phyloP scores from a whole-genome alignment of 2,329 filamentous ascomycete genomes.

The Monilinia vaccinii-corymbosi region DNA sequence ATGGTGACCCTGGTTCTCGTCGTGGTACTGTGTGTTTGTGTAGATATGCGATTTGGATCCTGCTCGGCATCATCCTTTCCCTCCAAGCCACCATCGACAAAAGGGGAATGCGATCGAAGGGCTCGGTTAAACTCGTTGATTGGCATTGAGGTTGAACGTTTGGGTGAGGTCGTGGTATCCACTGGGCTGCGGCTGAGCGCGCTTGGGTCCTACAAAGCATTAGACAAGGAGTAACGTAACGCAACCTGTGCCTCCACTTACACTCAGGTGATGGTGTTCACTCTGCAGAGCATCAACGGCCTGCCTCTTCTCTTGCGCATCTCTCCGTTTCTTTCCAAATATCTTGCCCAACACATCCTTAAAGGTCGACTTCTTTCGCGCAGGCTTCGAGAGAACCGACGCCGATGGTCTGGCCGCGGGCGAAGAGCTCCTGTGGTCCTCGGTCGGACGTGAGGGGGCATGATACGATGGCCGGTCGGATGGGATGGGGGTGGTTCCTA shows the following conservation, averaged over 20 bases:
- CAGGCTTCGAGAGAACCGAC: slow-evolving; percentile 33
- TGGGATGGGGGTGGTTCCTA: neutral
- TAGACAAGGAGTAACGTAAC: slow-evolving; percentile 6
- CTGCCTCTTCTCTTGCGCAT: slow-evolving; percentile 1
- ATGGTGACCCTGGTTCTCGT: slow-evolving; percentile 33
- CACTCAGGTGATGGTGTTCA: slow-evolving; percentile 39
- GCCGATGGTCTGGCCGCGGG: slow-evolving; percentile 29
- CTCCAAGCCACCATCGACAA: slow-evolving; percentile 40
- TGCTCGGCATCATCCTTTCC: slow-evolving; percentile 38
- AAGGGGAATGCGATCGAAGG: slow-evolving; percentile 51
- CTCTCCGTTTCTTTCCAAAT: slow-evolving; percentile 42
- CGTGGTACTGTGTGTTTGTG: slow-evolving; percentile 31
- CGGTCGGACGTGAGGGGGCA: slow-evolving; percentile 11
- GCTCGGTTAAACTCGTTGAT: slow-evolving; percentile 53
- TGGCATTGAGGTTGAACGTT: slow-evolving; percentile 50
- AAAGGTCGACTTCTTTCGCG: slow-evolving; percentile 49
- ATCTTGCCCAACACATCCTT: slow-evolving; percentile 47
- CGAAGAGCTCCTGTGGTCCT: slow-evolving; percentile 1
- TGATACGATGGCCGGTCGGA: slow-evolving; percentile 15
- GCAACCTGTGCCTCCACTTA: slow-evolving; percentile 31
- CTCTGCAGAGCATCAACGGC: slow-evolving; percentile 12
- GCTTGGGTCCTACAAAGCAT: slow-evolving; percentile 32
- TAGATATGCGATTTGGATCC: slow-evolving; percentile 39
- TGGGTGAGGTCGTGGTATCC: slow-evolving; percentile 33
- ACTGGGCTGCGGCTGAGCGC: slow-evolving; percentile 29